A percentile compares a stretch with the other conserved stretches of the same genome.
Conservation (phyloP, 345 rosid species). For the Acer saccharum region DNA sequence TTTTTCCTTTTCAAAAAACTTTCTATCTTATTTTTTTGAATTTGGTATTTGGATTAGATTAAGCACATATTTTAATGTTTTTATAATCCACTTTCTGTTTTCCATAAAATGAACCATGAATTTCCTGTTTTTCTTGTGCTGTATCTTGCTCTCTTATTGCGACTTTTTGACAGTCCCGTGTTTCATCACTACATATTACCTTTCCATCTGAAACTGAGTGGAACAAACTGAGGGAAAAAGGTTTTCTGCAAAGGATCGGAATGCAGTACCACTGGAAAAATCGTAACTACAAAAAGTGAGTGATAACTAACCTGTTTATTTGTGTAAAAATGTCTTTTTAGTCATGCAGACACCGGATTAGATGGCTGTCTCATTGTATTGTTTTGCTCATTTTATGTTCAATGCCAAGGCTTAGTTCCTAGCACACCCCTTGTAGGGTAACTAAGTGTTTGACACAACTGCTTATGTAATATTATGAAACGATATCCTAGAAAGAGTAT, state of each 20-base stretch:
- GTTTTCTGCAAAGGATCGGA: slow-evolving; percentile 82
- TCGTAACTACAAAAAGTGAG: slow-evolving; percentile 75
- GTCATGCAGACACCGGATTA: neutral
- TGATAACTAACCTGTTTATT: slow-evolving; percentile 8
- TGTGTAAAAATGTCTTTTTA: neutral
- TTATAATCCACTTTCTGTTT: slow-evolving; percentile 10
- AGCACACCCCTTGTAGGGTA: neutral
- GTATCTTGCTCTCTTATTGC: slow-evolving; percentile 12
- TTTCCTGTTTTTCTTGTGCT: slow-evolving; percentile 11
- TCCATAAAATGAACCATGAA: neutral
- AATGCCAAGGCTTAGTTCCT: neutral
- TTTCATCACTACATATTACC: slow-evolving; percentile 87
- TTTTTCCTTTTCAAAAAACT: neutral
- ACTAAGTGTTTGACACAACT: neutral
- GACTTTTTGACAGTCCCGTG: slow-evolving; percentile 51
- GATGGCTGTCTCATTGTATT: neutral
- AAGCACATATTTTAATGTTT: neutral
- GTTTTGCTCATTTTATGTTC: neutral
- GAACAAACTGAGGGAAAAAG: slow-evolving; percentile 61
- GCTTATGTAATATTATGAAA: neutral
- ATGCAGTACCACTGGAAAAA: slow-evolving; percentile 98
- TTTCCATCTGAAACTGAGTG: slow-evolving; percentile 85
- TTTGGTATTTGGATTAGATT: neutral
- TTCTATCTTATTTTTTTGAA: neutral
- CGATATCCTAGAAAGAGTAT: neutral